A percentile compares a stretch with the other conserved stretches of the same genome.
Evolutionary conservation across 768 basidiomycete genomes (phyloP).

Genomic region (Dentipellis fragilis): DNA sequence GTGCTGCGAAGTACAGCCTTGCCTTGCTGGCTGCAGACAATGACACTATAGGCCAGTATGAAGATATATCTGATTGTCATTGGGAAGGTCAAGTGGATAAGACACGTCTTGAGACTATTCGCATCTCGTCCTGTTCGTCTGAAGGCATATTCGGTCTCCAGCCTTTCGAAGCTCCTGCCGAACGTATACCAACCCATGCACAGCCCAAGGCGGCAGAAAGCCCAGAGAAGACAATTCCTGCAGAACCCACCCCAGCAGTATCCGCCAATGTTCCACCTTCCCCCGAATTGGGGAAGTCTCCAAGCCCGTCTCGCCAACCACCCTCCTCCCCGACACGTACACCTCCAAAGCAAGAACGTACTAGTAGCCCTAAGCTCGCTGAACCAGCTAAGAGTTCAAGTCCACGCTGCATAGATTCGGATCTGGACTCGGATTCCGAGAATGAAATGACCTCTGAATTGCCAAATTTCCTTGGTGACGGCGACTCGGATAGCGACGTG

Average conservation of each 20-base stretch:
- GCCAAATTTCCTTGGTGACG: no score
- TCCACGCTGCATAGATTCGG: no score
- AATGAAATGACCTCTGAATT: no score
- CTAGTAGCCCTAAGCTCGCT: no score
- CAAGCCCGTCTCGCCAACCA: no score
- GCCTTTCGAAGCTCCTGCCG: not conserved
- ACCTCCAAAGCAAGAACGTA: no score
- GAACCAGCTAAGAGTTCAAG: no score
- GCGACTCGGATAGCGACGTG: no score
- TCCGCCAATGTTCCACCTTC: not conserved
- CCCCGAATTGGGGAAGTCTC: not conserved
- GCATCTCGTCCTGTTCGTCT: not conserved
- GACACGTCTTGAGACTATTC: not conserved
- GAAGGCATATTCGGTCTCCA: not conserved
- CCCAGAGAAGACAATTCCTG: not conserved
- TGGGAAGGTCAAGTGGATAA: not conserved
- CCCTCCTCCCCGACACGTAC: no score
- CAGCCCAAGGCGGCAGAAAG: not conserved
- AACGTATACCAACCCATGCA: not conserved
- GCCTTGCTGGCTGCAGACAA: not conserved
- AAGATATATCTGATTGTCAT: not conserved
- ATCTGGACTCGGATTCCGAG: no score
- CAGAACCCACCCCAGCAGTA: not conserved
- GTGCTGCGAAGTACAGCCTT: not conserved
- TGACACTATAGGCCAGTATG: not conserved